Base-by-base conservation (phyloP, 192 early-diverging fungal species). In the Rhizoclosmatium globosum region DNA sequence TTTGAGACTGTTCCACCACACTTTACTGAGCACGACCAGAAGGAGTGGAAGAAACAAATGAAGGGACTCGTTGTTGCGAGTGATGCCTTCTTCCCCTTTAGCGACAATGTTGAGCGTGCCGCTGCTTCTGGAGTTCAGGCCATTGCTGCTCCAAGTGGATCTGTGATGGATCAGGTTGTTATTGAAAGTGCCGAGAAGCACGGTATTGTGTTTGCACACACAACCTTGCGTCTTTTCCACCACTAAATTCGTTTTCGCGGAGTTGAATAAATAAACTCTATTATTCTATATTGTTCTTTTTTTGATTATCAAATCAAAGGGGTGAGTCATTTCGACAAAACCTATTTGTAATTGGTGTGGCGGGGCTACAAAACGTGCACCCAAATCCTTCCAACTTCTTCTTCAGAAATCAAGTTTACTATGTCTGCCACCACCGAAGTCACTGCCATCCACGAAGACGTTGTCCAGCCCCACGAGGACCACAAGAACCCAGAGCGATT, bases 1-100 rank as follows among this genome's bases (percentile, higher is more conserved):
- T 98, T 99, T 82, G 93, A 88, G 39, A 83, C 77, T 19, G 58
- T 31, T 19, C 76, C 97, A 19, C 87, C 82, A 47, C 87, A 89
- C 9, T 88, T 98, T 82, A 94, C 95, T 31, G 89, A 83, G 42
- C 91, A 89, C 44, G 95, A 97, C 83, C 93, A 95, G 74, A 87
- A 85, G 47, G 91, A 86, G 70, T 95, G 94, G 85, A 91, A 94
- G 86, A 81, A 84, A 59, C 66, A 88, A 76, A 85, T 95, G 53
- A 83, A 66, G 17, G 94, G 89, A 71, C 92, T 98, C 23, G 94
- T 95, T 9, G 85, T 99, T 19, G 91, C 93, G 2, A 96, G 95
- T n/a, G 98, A 99, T 83, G 98, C 98, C 41, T 99, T 99, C 92
- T 99, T 99, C 94, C 98, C 98, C 73, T 99, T 99, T 91, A 88